Base-by-base conservation (phyloP, 2,329 filamentous ascomycete genomes). In the Penicillium hesseltinei region DNA sequence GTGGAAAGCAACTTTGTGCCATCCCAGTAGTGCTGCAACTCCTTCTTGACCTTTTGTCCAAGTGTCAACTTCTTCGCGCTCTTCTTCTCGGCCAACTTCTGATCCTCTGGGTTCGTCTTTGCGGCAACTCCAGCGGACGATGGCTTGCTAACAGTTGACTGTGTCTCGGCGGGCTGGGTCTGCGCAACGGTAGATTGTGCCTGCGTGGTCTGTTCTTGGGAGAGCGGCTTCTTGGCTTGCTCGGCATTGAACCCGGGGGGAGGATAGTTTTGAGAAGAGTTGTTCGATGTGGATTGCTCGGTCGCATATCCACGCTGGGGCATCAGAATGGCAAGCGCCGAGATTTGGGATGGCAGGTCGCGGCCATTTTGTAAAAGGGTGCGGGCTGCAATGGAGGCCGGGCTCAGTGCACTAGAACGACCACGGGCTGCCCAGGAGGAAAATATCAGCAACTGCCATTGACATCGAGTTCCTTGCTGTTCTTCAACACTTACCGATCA, bases 21-120 rank as follows among this genome's bases (percentile, higher is more conserved):
- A 77, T 99, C 94, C 93, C 94, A 97, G 79, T 99, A 99, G 75
- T 99, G 94, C 61, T 88, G 86, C 15, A 82, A 83, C 77, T 99
- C 94, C 75, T 95, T 92, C 83, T 96, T 99, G 71, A 99, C 87
- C 79, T 92, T 96, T 74, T 97, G 90, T 76, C 86, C 88, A 1
- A 97, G 49, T 0, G 92, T 96, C 76, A 96, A 78, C 73, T 96
- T 97, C 80, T 92, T 91, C 67, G 88, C 84, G 60, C 90, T 87
- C 74, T 90, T 88, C 66, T 86, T 77, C 56, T 89, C 85, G 64
- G 85, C 82, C 9, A 83, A 74, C 52, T 83, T 84, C 63, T 87
- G 83, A 54, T 81, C 77, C 9, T 77, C 71, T 48, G 71, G 71
- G 10, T 71, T 81, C 5, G 75, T 71, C 76, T 88, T 91, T 62